These are phyloP conservation scores for Peronospora belbahrii DNA, from an alignment of 352 stramenopile species.

Conservation along the genomic window DNA sequence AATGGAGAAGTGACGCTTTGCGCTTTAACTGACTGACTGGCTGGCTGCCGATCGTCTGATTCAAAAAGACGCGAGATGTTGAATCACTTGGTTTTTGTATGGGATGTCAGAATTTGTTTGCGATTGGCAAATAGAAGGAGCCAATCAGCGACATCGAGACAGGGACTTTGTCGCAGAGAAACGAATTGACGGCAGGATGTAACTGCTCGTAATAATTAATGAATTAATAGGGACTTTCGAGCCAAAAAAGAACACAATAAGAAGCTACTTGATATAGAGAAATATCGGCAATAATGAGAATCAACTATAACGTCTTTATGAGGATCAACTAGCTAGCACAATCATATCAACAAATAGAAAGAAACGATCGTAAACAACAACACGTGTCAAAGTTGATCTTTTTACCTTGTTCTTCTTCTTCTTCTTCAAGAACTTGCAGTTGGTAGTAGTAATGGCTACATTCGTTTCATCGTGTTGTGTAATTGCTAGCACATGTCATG, in stretches of 20 bases:
- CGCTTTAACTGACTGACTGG: slow-evolving; percentile 15
- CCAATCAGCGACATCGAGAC: slow-evolving; percentile 17
- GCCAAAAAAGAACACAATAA: too few relatives aligned
- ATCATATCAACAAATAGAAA: too few relatives aligned
- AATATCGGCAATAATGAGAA: too few relatives aligned
- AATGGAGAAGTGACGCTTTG: slow-evolving; percentile 9
- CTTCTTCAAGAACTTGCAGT: slow-evolving; percentile 3
- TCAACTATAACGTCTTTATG: too few relatives aligned
- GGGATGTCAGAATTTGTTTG: not conserved
- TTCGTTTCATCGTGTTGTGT: slow-evolving; percentile 12
- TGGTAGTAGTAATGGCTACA: slow-evolving; percentile 23
- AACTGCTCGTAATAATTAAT: too few relatives aligned
- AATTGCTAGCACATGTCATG: too few relatives aligned
- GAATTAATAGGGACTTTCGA: too few relatives aligned
- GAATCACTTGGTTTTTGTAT: slow-evolving; percentile 10
- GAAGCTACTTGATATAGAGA: too few relatives aligned
- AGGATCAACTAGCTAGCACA: too few relatives aligned
- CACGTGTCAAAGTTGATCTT: too few relatives aligned
- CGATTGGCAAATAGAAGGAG: slow-evolving; percentile 18
- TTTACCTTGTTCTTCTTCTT: too few relatives aligned
- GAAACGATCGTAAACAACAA: too few relatives aligned
- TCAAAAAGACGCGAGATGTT: slow-evolving; percentile 8
- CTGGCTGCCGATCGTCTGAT: slow-evolving; percentile 21
- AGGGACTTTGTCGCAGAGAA: not conserved
- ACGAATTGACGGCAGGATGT: slow-evolving; percentile 11